Conservation (phyloP, 1,284 basidiomycete genomes). For the Puccinia triticina region DNA sequence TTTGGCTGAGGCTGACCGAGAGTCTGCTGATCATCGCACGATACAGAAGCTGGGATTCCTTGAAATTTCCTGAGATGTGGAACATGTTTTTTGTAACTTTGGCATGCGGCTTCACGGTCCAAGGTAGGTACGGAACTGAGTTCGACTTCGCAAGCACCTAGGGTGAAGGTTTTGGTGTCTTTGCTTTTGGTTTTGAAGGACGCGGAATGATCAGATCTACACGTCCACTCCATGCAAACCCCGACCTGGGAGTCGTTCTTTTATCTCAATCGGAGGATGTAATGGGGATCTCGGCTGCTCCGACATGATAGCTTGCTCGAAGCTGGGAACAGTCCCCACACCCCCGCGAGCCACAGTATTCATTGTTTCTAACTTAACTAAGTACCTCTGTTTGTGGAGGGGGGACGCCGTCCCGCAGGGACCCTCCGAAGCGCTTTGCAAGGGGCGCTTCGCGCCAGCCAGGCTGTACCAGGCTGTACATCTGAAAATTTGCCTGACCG, state of each 20-base stretch:
- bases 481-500: no score
- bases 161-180: conserved; percentile 7
- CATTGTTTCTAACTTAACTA: no score
- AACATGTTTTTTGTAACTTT: neutral
- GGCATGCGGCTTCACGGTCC: conserved; percentile 4
- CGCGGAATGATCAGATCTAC: conserved; percentile 25
- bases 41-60: neutral
- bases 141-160: conserved; percentile 21
- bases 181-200: conserved; percentile 37
- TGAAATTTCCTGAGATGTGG: neutral
- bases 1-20: neutral
- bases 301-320: no score
- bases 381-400: no score
- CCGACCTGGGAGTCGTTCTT: neutral
- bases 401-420: no score
- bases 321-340: no score
- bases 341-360: no score
- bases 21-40: neutral
- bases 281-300: conserved; percentile 8
- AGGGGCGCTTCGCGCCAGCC: no score
- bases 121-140: conserved; percentile 23
- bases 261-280: neutral
- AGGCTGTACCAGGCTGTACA: no score
- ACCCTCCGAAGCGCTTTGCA: no score
- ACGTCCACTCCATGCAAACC: conserved; percentile 20